Evolutionary conservation across 2,329 filamentous ascomycete species (phyloP), one percentile per base, ranked within the genome.

Genomic region (Aspergillus piperis): DNA sequence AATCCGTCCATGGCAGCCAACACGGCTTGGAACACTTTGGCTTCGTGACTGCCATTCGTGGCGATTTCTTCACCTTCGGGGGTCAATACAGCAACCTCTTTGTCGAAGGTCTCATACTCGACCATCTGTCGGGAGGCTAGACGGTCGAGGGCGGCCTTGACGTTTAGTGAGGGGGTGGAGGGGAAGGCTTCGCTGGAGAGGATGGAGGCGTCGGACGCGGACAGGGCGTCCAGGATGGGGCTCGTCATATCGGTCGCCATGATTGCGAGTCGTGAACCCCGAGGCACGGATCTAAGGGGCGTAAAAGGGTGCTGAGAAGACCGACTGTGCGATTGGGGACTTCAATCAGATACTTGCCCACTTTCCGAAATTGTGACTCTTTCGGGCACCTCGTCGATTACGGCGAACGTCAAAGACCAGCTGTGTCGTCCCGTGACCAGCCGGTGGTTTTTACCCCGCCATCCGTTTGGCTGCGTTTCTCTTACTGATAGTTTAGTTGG

Each of bases 81-180:
- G 61, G 96, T 95, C 32, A 98, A 81, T 38, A 88, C 71, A 13
- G 89, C 85, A 71, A 93, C 87, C 74, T 97, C 91, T 55, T 84
- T 83, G 68, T 97, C 92, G 62, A 92, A 84, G 50, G 90, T 89
- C 69, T 96, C 87, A 78, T 96, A 97, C 66, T 84, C 82, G 64
- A 98, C 83, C 92, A 97, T 97, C 54, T 88, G 88, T 69, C 94
- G 86, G 61, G 91, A 95, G 30, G 83, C 84, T 56, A 99, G 85
- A 67, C 92, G 87, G 80, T 98, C 95, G 65, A 98, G 84, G 30
- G 92, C 91, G 64, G 90, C 90, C 81, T 97, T 98, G 73, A 97
- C 81, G 61, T 86, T 84, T 62, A 84, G 81, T 70, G 88, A 90
- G 71, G 86, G 82, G 69, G 82, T 78, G 68, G 83, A 75, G 67